These are phyloP conservation scores for Xylaria nigripes DNA, from an alignment of 495 filamentous ascomycete genomes.

Conservation along the genomic window DNA sequence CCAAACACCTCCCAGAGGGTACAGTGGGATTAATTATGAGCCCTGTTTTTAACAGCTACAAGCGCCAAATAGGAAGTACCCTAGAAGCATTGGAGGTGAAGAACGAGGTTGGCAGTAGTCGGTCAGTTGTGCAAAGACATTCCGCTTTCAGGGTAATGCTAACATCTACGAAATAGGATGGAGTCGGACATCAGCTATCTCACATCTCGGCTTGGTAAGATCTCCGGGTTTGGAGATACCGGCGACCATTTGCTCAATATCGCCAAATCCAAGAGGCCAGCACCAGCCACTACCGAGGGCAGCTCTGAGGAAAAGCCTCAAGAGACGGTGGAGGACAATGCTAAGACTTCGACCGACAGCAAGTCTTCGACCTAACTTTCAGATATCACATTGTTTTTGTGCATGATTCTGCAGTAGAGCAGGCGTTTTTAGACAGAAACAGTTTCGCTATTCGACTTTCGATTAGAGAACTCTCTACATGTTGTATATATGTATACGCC, in stretches of 20 bases:
- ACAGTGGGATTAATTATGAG: conserved; percentile 80
- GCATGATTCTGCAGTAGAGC: not conserved
- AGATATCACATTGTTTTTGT: not conserved
- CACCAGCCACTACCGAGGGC: conserved; percentile 11
- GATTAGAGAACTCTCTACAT: not conserved
- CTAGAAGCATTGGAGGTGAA: conserved; percentile 58
- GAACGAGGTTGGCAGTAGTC: conserved; percentile 58
- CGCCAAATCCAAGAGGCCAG: conserved; percentile 53
- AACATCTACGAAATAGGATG: conserved; percentile 50
- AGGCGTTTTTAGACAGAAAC: conserved; percentile 6
- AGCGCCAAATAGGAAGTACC: conserved; percentile 70
- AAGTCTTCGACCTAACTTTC: conserved; percentile 12
- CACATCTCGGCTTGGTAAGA: conserved; percentile 60
- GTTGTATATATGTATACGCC: not conserved
- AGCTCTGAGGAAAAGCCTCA: conserved; percentile 12
- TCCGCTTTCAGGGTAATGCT: not conserved
- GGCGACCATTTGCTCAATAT: conserved; percentile 60
- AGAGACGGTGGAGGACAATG: not conserved
- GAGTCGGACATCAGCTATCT: conserved; percentile 72
- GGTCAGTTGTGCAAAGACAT: conserved; percentile 44
- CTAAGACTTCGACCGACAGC: conserved; percentile 7
- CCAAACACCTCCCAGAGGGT: conserved; percentile 72
- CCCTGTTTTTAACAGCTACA: conserved; percentile 81
- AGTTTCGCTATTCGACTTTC: not conserved
- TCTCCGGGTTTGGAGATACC: conserved; percentile 70